These are phyloP conservation scores for Decorospora gaudefroyi DNA, from an alignment of 2,329 filamentous ascomycete genomes.

Conservation along the genomic window DNA sequence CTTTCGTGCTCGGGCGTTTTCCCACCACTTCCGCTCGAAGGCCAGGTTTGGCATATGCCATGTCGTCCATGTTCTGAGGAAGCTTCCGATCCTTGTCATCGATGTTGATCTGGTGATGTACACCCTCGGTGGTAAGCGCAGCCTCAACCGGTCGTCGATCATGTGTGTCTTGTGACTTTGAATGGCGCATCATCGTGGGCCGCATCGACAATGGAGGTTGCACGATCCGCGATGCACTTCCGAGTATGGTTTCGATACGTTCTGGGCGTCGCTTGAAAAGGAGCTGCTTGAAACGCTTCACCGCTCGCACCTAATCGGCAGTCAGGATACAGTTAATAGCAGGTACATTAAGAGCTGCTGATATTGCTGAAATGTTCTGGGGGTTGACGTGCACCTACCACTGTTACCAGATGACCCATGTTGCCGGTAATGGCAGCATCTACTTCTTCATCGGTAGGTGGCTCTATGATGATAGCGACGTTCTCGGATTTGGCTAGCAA, in stretches of 20 bases:
- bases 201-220: constrained; percentile 61
- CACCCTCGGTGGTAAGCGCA: constrained; percentile 58
- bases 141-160: constrained; percentile 57
- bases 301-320: constrained; percentile 75
- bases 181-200: constrained; percentile 48
- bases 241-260: constrained; percentile 63
- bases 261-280: constrained; percentile 62
- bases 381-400: constrained; percentile 58
- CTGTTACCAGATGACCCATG: constrained; percentile 82
- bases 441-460: constrained; percentile 87
- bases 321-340: constrained; percentile 5
- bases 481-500: constrained; percentile 85
- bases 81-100: constrained; percentile 35
- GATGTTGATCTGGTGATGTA: constrained; percentile 55
- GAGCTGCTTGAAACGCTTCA: constrained; percentile 82
- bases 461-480: constrained; percentile 75
- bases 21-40: constrained; percentile 15
- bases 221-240: constrained; percentile 61
- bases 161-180: constrained; percentile 57
- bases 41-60: constrained; percentile 27
- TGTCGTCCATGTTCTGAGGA: constrained; percentile 27
- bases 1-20: constrained; percentile 12
- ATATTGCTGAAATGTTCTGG: neutral
- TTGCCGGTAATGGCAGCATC: constrained; percentile 88
- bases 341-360: neutral